Percentiles rank a stretch among this genome's conserved stretches.
phyloP scores from a whole-genome alignment of 1,284 basidiomycete species.

The Peniophora sp. region DNA sequence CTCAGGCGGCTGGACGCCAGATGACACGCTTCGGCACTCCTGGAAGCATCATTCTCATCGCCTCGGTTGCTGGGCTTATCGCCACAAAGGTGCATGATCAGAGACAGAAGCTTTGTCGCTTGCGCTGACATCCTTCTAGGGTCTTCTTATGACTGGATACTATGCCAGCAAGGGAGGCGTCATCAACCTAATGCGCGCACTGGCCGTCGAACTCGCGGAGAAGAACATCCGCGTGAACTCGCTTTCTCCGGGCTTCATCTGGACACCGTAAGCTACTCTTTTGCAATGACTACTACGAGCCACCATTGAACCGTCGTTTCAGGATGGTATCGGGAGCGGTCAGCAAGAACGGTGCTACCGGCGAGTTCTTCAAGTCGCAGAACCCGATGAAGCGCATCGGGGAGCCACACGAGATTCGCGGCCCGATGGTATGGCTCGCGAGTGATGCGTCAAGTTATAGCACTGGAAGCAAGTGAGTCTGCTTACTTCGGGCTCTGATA shows the following conservation, averaged over 20 bases:
- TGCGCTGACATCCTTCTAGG: conserved; percentile 24
- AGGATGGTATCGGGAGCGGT: conserved; percentile 72
- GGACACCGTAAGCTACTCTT: conserved; percentile 41
- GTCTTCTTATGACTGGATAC: conserved; percentile 66
- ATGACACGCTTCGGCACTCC: conserved; percentile 60
- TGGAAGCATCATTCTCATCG: conserved; percentile 76
- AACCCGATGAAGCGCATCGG: conserved; percentile 75
- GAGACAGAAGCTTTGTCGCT: background rate
- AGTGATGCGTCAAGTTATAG: conserved; percentile 69
- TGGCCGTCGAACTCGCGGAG: conserved; percentile 73
- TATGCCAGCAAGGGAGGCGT: conserved; percentile 77
- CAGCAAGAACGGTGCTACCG: conserved; percentile 59
- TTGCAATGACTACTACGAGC: background rate
- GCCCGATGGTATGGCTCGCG: conserved; percentile 68
- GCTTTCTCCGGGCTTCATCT: conserved; percentile 68
- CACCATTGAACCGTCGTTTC: background rate
- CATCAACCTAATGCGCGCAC: conserved; percentile 71
- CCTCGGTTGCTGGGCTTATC: conserved; percentile 82
- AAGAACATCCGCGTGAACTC: conserved; percentile 66
- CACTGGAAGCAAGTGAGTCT: conserved; percentile 62
- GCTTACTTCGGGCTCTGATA: background rate
- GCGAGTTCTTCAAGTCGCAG: conserved; percentile 61
- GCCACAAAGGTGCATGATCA: conserved; percentile 67
- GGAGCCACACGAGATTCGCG: conserved; percentile 68
- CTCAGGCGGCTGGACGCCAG: conserved; percentile 69